These are phyloP conservation scores for Bertia moriformis DNA, from an alignment of 2,329 filamentous ascomycete genomes.

Conservation along the genomic window DNA sequence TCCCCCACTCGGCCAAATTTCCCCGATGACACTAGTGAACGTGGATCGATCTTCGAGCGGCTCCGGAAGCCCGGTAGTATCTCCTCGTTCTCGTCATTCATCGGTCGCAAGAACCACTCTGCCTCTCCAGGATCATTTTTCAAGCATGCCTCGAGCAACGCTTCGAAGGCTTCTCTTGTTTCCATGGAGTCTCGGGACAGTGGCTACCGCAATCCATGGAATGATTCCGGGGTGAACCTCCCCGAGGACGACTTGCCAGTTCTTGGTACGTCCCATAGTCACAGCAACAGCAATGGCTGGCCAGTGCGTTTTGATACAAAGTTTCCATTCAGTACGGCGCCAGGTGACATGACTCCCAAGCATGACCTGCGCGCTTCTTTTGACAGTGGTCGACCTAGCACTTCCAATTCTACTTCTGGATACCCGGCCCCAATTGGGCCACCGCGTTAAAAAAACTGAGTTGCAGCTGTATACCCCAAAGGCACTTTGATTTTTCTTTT, in stretches of 20 bases:
- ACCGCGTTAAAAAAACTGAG: constrained; percentile 49
- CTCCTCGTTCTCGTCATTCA: constrained; percentile 87
- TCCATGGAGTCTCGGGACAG: constrained; percentile 88
- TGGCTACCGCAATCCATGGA: constrained; percentile 93
- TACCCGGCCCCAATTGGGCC: constrained; percentile 85
- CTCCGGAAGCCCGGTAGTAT: constrained; percentile 90
- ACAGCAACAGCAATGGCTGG: constrained; percentile 42
- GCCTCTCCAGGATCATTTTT: constrained; percentile 69
- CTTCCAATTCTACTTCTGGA: constrained; percentile 94
- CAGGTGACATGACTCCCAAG: constrained; percentile 71
- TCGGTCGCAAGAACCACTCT: constrained; percentile 88
- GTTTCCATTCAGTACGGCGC: constrained; percentile 36
- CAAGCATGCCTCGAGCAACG: constrained; percentile 83
- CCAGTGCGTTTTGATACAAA: constrained; percentile 46
- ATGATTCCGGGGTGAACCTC: constrained; percentile 90
- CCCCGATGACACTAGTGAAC: constrained; percentile 65
- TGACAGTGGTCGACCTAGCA: constrained; percentile 82
- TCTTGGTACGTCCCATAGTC: constrained; percentile 10
- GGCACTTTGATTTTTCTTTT: constrained; percentile 24
- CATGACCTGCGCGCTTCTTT: constrained; percentile 73
- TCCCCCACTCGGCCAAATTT: constrained; percentile 80
- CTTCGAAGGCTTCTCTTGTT: constrained; percentile 87
- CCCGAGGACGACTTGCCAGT: constrained; percentile 56
- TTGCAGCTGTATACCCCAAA: neutral
- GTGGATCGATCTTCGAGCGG: constrained; percentile 74